Conservation (phyloP, 345 rosid genomes). For the Gossypium arboreum region DNA sequence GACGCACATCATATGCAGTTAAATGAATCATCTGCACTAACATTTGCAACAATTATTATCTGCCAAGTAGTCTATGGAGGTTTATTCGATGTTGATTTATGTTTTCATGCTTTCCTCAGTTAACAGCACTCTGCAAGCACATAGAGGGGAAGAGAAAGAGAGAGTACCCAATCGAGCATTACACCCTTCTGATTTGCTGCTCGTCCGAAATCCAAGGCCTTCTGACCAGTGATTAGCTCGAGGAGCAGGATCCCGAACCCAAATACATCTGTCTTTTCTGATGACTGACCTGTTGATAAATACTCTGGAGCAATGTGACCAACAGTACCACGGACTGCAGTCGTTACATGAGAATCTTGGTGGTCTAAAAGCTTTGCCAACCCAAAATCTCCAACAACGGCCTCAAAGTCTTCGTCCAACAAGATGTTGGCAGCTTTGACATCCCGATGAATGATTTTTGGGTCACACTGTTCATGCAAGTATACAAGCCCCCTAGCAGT, state of each 20-base stretch:
- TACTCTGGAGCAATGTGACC: conserved; percentile 54
- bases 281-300: conserved; percentile 10
- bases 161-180: conserved; percentile 87
- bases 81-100: neutral
- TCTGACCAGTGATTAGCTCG: conserved; percentile 88
- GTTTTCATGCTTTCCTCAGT: neutral
- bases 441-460: conserved; percentile 6
- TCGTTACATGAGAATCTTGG: conserved; percentile 89
- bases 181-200: conserved; percentile 86
- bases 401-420: conserved; percentile 47
- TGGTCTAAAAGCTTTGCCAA: conserved; percentile 95
- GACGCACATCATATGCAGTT: neutral
- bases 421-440: conserved; percentile 4
- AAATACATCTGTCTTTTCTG: conserved; percentile 25
- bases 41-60: neutral
- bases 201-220: conserved; percentile 83
- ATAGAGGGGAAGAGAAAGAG: conserved; percentile 13
- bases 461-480: conserved; percentile 51
- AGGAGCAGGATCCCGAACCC: conserved; percentile 93
- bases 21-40: neutral
- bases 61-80: neutral
- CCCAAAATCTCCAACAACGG: conserved; percentile 98
- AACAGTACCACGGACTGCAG: conserved; percentile 89
- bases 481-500: conserved; percentile 86
- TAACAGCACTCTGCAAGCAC: neutral